Percentiles rank a stretch among this genome's conserved stretches.
These are phyloP conservation scores for Fusarium algeriense DNA, from an alignment of 2,329 filamentous ascomycete species.

Conservation along the genomic window DNA sequence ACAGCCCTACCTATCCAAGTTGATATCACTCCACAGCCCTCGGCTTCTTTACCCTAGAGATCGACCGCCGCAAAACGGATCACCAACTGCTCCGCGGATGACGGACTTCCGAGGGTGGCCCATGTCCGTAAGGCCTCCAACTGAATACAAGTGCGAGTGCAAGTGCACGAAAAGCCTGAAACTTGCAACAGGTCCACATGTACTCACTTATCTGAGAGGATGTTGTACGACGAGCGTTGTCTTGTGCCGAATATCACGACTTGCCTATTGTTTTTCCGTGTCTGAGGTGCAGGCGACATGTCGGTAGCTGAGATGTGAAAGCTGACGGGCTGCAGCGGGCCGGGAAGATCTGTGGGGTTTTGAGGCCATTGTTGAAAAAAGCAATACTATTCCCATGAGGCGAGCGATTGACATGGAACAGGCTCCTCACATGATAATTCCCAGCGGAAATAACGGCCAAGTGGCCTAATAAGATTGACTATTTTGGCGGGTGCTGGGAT, in stretches of 20 bases:
- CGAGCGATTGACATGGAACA: not conserved
- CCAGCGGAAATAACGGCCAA: not conserved
- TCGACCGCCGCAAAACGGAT: conserved; percentile 14
- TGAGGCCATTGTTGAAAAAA: conserved; percentile 28
- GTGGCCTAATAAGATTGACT: not conserved
- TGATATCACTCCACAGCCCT: conserved; percentile 28
- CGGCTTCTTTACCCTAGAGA: conserved; percentile 24
- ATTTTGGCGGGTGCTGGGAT: conserved; percentile 10
- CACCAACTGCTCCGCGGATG: conserved; percentile 8
- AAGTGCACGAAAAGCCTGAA: conserved; percentile 4
- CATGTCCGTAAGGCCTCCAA: conserved; percentile 26
- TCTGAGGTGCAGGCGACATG: conserved; percentile 28
- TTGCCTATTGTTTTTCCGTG: not conserved
- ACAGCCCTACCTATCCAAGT: conserved; percentile 39
- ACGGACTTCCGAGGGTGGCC: not conserved
- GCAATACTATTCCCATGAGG: conserved; percentile 18
- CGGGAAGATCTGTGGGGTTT: conserved; percentile 36
- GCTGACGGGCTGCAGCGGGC: conserved; percentile 34
- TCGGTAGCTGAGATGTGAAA: conserved; percentile 38
- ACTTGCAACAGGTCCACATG: conserved; percentile 24
- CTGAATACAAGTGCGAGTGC: not conserved
- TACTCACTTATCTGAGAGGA: conserved; percentile 11
- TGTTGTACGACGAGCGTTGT: conserved; percentile 14
- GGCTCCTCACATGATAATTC: not conserved
- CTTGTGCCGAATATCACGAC: not conserved